A percentile compares a stretch with the other conserved stretches of the same genome.
These are phyloP conservation scores for Tylopilus orsonianus DNA, from an alignment of 1,284 basidiomycete genomes.

Conservation along the genomic window DNA sequence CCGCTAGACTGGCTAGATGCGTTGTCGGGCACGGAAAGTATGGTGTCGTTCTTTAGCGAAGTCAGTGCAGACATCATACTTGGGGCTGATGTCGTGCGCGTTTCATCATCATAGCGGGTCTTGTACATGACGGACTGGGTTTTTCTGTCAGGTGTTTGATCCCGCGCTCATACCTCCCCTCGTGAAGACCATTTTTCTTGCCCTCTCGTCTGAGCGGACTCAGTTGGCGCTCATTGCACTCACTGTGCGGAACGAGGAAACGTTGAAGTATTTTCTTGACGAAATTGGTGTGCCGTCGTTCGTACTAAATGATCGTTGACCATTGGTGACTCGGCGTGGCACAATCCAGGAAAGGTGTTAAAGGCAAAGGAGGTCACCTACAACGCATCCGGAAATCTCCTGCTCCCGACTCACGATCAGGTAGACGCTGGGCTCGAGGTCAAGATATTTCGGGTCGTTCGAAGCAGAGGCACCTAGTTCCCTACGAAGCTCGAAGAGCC, in stretches of 20 bases:
- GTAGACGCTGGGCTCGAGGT: conserved; percentile 35
- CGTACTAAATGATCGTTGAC: neutral
- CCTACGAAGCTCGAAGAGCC: conserved; percentile 7
- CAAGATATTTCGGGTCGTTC: conserved; percentile 40
- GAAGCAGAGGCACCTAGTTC: conserved; percentile 4
- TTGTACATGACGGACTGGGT: neutral
- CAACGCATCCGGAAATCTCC: conserved; percentile 13
- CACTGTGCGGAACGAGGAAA: conserved; percentile 50
- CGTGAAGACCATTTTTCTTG: conserved; percentile 49
- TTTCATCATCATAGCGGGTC: neutral
- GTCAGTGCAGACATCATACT: conserved; percentile 57
- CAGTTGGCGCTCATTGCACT: conserved; percentile 55
- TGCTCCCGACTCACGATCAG: conserved; percentile 20
- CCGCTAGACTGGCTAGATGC: conserved; percentile 67
- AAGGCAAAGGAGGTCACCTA: conserved; percentile 26
- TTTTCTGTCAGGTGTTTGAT: conserved; percentile 60
- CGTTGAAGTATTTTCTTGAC: conserved; percentile 41
- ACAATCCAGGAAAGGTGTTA: conserved; percentile 26
- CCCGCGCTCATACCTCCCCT: conserved; percentile 60
- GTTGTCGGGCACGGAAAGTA: conserved; percentile 32
- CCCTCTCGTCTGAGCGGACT: conserved; percentile 34
- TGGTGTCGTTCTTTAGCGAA: conserved; percentile 34
- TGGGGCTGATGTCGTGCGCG: conserved; percentile 67
- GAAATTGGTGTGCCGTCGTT: conserved; percentile 36
- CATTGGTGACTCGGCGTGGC: conserved; percentile 2